Evolutionary conservation across 2,329 filamentous ascomycete species (phyloP).

Genomic region (Ophiostoma australiae): DNA sequence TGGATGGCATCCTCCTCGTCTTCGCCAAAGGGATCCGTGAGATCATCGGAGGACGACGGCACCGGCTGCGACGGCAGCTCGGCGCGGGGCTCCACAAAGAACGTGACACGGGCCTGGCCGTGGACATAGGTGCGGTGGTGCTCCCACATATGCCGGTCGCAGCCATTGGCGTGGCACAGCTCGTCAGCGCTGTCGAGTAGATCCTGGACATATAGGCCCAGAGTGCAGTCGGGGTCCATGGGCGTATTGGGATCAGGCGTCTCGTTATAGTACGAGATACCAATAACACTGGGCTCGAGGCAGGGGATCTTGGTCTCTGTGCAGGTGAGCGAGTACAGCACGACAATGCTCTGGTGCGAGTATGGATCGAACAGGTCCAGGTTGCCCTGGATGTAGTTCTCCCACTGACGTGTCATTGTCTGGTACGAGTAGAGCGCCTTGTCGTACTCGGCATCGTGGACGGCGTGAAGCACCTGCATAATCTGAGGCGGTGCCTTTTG

Average conservation of each 20-base stretch:
- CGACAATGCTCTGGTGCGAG: constrained; percentile 92
- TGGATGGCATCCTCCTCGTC: constrained; percentile 61
- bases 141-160: constrained; percentile 81
- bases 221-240: constrained; percentile 79
- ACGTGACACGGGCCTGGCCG: constrained; percentile 85
- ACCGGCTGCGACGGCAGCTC: constrained; percentile 45
- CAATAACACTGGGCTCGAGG: constrained; percentile 82
- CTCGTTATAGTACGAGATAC: constrained; percentile 90
- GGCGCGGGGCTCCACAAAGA: constrained; percentile 69
- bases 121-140: constrained; percentile 97
- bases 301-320: constrained; percentile 92
- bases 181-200: constrained; percentile 70
- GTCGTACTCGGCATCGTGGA: constrained; percentile 95
- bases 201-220: constrained; percentile 94
- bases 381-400: constrained; percentile 86
- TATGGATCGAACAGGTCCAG: constrained; percentile 89
- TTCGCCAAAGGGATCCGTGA: constrained; percentile 31
- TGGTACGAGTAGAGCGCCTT: constrained; percentile 90
- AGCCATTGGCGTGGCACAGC: constrained; percentile 77
- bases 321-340: constrained; percentile 89
- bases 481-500: constrained; percentile 78
- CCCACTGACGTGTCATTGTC: constrained; percentile 93
- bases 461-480: constrained; percentile 87
- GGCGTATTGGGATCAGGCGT: constrained; percentile 60
- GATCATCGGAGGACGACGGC: constrained; percentile 32